Evolutionary conservation across 2,329 filamentous ascomycete genomes (phyloP), one percentile per base, ranked within the genome.

Genomic region (Penicillium sp.): DNA sequence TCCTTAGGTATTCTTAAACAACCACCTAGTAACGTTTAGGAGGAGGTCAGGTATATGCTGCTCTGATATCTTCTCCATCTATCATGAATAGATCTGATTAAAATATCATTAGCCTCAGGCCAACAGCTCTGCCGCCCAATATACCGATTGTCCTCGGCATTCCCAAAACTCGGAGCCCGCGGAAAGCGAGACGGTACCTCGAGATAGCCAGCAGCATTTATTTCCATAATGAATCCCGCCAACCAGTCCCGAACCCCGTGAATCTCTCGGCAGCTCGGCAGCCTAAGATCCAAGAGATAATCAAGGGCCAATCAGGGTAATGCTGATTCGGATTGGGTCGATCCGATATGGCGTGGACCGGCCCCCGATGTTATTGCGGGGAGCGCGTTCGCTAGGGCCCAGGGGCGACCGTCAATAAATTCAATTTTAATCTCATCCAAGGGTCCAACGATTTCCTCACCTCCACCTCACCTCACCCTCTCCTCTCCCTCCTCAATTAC

Each of bases 311-410:
- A 68, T 68, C 8, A 58, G 30, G 38, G 26, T 6, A 5, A 17
- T n/a, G 38, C 45, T 44, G 58, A 65, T 60, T 66, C 68, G 68
- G 68, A 61, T 61, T 68, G 62, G 4, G 30, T 45, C 53, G 57
- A 67, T 70, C 68, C 68, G 68, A 58, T 40, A 70, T 70, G 68
- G 68, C 63, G 63, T 70, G 68, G 24, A 56, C 53, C 26, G 22
- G n/a, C 3, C 17, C 17, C 35, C 37, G 35, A 54, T 38, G 35
- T 17, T 24, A 30, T 49, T 28, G 44, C 44, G 44, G 22, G 15
- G 35, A 37, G 35, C 35, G 12, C 12, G 38, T 37, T 40, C 24
- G 51, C 33, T 37, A 17, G 33, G 24, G 3, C 51, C 51, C 33
- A 54, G 37, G 37, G 37, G 45, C 24, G 22, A 5, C 37, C 22